Base-by-base conservation (phyloP, 441 rosid genomes). In the Croton setiger region DNA sequence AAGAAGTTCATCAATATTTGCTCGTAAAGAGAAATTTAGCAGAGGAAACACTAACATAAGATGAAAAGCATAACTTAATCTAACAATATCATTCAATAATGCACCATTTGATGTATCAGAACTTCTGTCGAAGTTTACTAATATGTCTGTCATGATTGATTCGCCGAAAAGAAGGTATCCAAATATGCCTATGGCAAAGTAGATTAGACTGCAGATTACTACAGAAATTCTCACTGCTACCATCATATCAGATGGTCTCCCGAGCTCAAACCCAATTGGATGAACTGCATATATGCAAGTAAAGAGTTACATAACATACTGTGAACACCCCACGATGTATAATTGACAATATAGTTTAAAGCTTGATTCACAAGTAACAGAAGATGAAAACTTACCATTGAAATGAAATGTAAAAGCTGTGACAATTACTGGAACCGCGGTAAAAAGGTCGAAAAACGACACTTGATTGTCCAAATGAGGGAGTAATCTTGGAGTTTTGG, bases 371-470 rank as follows among this genome's bases (percentile, higher is more conserved):
- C n/a, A n/a, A n/a, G n/a, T n/a, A n/a, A 41, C 7, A 36, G 8
- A 51, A 23, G 10, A n/a, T 51, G 0, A 6, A 39, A 60, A 66
- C 81, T 77, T 64, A 85, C 97, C 93, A 74, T 89, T 93, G 76
- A 91, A 91, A 78, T 93, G 98, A 75, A 93, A 93, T 0, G 94
- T 89, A 80, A 91, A 93, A 72, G 96, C 90, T 33, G 93, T 89
- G 5, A 93, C 95, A 20, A 93, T 86, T 21, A 91, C 88, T 0
- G 98, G 98, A 33, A 89, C 92, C 23, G 95, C 90, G 17, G 96
- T 89, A 81, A 93, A 89, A 65, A 93, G 96, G 45, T 85, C 76
- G 6, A 87, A 88, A 82, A 91, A 82, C 0, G 95, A 85, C 49
- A 78, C 68, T 15, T 53, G 65, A 66, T 76, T 64, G 66, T 80